A percentile compares a stretch with the other conserved stretches of the same genome.
Conservation (phyloP, 345 rosid species). For the Eucalyptus polyanthemos region DNA sequence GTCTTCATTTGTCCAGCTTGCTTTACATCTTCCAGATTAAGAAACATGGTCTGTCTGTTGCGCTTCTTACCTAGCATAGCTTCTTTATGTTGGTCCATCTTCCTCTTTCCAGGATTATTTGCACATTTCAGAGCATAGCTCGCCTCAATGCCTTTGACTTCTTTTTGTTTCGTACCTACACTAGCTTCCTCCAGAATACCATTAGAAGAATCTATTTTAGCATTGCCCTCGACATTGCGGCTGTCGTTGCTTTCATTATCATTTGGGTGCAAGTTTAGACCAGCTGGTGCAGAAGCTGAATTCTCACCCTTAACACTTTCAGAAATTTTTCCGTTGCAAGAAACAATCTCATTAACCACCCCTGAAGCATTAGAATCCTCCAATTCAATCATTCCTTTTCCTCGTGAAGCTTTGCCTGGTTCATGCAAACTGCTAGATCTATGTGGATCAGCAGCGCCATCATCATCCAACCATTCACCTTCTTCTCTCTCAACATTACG, state of each 20-base stretch:
- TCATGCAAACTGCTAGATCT: slow-evolving; percentile 7
- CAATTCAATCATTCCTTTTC: slow-evolving; percentile 5
- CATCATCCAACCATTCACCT: slow-evolving; percentile 91
- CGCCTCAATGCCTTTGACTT: slow-evolving; percentile 77
- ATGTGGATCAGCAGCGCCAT: slow-evolving; percentile 27
- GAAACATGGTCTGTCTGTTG: slow-evolving; percentile 81
- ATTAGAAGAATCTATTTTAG: slow-evolving; percentile 14
- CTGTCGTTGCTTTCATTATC: slow-evolving; percentile 23
- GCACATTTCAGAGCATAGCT: slow-evolving; percentile 59
- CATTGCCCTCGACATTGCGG: slow-evolving; percentile 33
- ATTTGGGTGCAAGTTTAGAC: slow-evolving; percentile 18
- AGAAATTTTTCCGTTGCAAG: slow-evolving; percentile 6
- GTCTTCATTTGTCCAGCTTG: slow-evolving; percentile 71
- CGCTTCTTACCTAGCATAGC: slow-evolving; percentile 98
- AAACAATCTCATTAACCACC: background rate
- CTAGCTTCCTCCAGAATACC: slow-evolving; percentile 38
- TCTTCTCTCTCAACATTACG: slow-evolving; percentile 73
- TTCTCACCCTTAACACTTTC: slow-evolving; percentile 14
- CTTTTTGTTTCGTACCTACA: slow-evolving; percentile 46
- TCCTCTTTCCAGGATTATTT: slow-evolving; percentile 68
- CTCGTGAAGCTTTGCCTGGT: slow-evolving; percentile 20
- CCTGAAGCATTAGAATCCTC: slow-evolving; percentile 15
- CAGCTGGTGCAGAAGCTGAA: slow-evolving; percentile 7
- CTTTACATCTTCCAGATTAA: slow-evolving; percentile 88
- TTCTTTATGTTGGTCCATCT: slow-evolving; percentile 86